Base-by-base conservation (phyloP, 164 flowering plant genomes). In the Vitis amurensis region DNA sequence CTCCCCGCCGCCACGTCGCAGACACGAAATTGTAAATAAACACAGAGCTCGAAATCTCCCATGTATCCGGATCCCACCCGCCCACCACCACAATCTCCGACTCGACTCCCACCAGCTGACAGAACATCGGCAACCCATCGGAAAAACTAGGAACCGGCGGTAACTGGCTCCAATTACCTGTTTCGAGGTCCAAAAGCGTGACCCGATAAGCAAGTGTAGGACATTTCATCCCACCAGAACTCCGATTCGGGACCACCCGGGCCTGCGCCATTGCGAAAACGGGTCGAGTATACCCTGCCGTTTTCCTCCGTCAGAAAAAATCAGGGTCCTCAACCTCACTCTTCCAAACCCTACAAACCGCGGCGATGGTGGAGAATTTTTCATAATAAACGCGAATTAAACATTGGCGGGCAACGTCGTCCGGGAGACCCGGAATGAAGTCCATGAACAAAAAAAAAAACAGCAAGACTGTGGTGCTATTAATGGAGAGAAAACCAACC, bases 401-500 rank as follows among this genome's bases (percentile, higher is more conserved):
- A 67, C 92, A 89, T 0, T 88, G 89, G 0, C 77, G 75, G 2
- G 89, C 91, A 2, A 92, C 12, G 55, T 92, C 97, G 15, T 83
- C 67, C 0, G 91, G 92, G 1, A 92, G 81, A 49, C 89, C 81
- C 1, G 94, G 88, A 68, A 90, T 85, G 0, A 91, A 65, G 55
- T 83, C 89, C 88, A 81, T 83, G 27, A 37, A 14, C 8, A 17
- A 17, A 17, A 23, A 10, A 10, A 56, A 23, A 30, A n/a, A 49
- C 44, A 31, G 44, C 44, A 31, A 31, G 6, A 31, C 44, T 31
- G 5, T 31, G 44, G 44, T 31, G 6, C 6, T 31, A 31, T 31
- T 1, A 17, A 67, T 47, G n/a, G 9, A 62, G 23, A 30, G 30
- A 66, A n/a, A n/a, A 4, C 9, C 17, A 12, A 2, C 29, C 5